Evolutionary conservation across 2,329 filamentous ascomycete genomes (phyloP).

Genomic region (Xylaria sp.): DNA sequence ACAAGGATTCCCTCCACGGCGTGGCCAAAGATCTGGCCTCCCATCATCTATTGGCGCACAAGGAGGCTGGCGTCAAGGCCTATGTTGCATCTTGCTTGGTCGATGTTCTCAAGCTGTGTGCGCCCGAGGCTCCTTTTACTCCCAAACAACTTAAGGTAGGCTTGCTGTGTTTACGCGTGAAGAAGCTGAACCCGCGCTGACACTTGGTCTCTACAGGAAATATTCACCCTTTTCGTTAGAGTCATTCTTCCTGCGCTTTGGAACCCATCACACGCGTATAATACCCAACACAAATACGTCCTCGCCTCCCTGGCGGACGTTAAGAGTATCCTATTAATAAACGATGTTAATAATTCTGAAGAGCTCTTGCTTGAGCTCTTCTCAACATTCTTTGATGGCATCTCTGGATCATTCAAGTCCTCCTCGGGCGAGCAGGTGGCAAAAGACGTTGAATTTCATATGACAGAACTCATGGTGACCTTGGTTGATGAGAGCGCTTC

Average conservation of each 20-base stretch:
- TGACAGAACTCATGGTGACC: conserved; percentile 85
- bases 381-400: conserved; percentile 89
- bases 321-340: conserved; percentile 92
- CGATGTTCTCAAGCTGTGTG: conserved; percentile 91
- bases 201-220: conserved; percentile 70
- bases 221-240: conserved; percentile 89
- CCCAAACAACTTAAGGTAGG: conserved; percentile 87
- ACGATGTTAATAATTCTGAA: conserved; percentile 86
- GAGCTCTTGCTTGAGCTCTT: conserved; percentile 84
- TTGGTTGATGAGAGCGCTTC: conserved; percentile 86
- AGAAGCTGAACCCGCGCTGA: conserved; percentile 40
- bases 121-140: conserved; percentile 94
- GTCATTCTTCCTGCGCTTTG: conserved; percentile 86
- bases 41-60: conserved; percentile 85
- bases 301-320: conserved; percentile 89
- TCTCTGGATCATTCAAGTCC: conserved; percentile 80
- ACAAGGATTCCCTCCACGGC: conserved; percentile 83
- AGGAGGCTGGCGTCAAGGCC: conserved; percentile 92
- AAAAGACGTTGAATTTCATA: conserved; percentile 93
- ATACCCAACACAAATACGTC: conserved; percentile 91
- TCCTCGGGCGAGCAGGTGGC: conserved; percentile 83
- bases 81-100: conserved; percentile 90
- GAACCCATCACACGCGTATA: conserved; percentile 89
- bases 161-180: conserved; percentile 20
- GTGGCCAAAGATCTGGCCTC: conserved; percentile 88